Evolutionary conservation across 139 green algal genomes (phyloP).

Genomic region (Desmodesmus armatus): DNA sequence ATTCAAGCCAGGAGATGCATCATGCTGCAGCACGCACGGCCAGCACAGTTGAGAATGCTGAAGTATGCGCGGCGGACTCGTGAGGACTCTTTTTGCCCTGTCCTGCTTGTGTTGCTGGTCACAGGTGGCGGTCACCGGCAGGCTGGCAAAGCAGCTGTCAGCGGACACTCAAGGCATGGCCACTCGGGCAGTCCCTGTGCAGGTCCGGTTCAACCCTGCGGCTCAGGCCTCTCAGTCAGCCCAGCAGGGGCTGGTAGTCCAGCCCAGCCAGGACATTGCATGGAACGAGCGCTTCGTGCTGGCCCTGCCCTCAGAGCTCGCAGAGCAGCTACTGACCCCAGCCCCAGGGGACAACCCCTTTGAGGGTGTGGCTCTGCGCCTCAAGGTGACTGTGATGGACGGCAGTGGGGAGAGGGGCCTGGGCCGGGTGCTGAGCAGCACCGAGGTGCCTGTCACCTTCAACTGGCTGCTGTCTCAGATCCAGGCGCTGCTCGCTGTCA

Average conservation of each 20-base stretch:
- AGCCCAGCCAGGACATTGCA: background rate
- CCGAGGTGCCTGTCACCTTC: slow-evolving; percentile 36
- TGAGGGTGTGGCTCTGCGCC: slow-evolving; percentile 43
- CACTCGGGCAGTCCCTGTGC: slow-evolving; percentile 49
- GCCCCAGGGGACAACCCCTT: slow-evolving; percentile 63
- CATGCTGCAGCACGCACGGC: too few species aligned
- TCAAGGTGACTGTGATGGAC: slow-evolving; percentile 59
- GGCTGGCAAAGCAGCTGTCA: background rate
- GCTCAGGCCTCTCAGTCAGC: slow-evolving; percentile 12
- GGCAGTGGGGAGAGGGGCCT: slow-evolving; percentile 47
- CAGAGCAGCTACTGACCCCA: slow-evolving; percentile 60
- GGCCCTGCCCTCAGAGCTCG: slow-evolving; percentile 57
- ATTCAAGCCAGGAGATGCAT: too few species aligned
- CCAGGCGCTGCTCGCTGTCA: slow-evolving; percentile 23
- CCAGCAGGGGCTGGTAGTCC: background rate
- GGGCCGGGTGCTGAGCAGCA: slow-evolving; percentile 47
- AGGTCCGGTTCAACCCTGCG: background rate
- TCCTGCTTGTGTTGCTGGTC: background rate
- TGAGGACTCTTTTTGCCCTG: background rate
- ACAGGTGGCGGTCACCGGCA: slow-evolving; percentile 22
- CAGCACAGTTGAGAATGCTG: too few species aligned
- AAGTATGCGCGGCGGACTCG: background rate
- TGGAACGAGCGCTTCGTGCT: slow-evolving; percentile 78
- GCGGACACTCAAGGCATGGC: slow-evolving; percentile 46
- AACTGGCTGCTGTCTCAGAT: slow-evolving; percentile 55